Evolutionary conservation across 805 yeast species (phyloP).

Genomic region (Yamadazyma scolyti): DNA sequence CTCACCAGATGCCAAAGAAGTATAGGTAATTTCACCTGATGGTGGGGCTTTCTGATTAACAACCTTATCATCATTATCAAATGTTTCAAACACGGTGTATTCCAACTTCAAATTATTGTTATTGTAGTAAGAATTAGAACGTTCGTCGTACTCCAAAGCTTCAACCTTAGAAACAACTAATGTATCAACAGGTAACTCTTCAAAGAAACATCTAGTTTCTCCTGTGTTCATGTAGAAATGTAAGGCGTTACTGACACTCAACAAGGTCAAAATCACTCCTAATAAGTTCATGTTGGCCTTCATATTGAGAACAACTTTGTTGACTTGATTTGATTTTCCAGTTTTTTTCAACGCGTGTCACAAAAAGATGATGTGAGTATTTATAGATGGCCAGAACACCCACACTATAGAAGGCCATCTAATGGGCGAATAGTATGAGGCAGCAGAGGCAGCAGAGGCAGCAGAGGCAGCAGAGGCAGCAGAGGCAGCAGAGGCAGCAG

Average conservation of each 20-base stretch:
- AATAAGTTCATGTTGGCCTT: conserved; percentile 3
- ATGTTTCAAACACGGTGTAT: conserved; percentile 55
- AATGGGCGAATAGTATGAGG: too few species aligned
- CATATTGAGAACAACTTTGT: too few species aligned
- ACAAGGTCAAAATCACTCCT: conserved; percentile 9
- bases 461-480: too few species aligned
- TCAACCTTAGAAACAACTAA: conserved; percentile 75
- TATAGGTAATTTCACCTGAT: conserved; percentile 70
- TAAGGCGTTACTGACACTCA: conserved; percentile 39
- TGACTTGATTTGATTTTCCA: too few species aligned
- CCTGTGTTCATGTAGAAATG: conserved; percentile 80
- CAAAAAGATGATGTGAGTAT: too few species aligned
- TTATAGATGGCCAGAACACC: too few species aligned
- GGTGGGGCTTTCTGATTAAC: conserved; percentile 61
- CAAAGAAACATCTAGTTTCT: conserved; percentile 76
- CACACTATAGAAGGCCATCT: too few species aligned
- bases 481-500: too few species aligned
- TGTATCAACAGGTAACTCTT: conserved; percentile 74
- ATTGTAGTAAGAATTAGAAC: conserved; percentile 44
- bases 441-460: too few species aligned
- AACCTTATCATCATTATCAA: conserved; percentile 80
- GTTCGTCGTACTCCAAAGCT: conserved; percentile 56
- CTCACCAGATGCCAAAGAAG: conserved; percentile 80
- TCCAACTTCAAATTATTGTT: conserved; percentile 57
- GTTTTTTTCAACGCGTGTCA: too few species aligned